Conservation (phyloP, 805 yeast genomes). For the Martiniozyma abietophila region DNA sequence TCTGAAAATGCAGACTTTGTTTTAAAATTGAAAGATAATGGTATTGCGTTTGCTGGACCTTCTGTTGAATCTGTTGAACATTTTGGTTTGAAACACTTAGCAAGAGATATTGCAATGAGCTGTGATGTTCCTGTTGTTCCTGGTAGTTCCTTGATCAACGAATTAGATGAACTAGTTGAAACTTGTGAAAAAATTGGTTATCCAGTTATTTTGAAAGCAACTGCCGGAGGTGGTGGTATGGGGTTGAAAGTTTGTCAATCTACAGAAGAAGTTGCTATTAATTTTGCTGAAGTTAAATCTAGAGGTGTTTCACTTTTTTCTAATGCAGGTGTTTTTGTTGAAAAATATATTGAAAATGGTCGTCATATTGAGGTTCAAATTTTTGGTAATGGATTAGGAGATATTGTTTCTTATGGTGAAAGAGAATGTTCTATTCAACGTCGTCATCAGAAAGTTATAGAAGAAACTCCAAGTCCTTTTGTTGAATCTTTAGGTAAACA, state of each 20-base stretch:
- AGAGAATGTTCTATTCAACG: slow-evolving; percentile 97
- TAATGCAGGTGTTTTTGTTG: slow-evolving; percentile 91
- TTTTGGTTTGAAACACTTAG: slow-evolving; percentile 92
- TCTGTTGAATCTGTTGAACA: slow-evolving; percentile 86
- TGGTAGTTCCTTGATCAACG: slow-evolving; percentile 78
- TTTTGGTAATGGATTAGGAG: slow-evolving; percentile 92
- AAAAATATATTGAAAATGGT: slow-evolving; percentile 88
- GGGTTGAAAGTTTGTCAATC: slow-evolving; percentile 91
- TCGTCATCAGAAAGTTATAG: slow-evolving; percentile 92
- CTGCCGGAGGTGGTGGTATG: slow-evolving; percentile 99
- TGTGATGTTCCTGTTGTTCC: slow-evolving; percentile 98
- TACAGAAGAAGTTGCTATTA: slow-evolving; percentile 69
- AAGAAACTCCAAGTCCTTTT: slow-evolving; percentile 97
- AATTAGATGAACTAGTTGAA: slow-evolving; percentile 63
- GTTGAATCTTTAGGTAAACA: slow-evolving; percentile 71
- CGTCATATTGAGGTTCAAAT: slow-evolving; percentile 96
- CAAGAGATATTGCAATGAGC: slow-evolving; percentile 81
- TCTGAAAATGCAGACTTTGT: slow-evolving; percentile 96
- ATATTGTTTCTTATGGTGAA: slow-evolving; percentile 91
- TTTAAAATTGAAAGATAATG: slow-evolving; percentile 74
- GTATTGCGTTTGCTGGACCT: slow-evolving; percentile 93
- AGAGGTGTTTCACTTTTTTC: slow-evolving; percentile 92
- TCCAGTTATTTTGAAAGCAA: slow-evolving; percentile 93
- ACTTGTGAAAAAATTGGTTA: slow-evolving; percentile 70
- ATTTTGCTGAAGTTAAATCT: slow-evolving; percentile 85